Evolutionary conservation across 2,329 filamentous ascomycete genomes (phyloP), one percentile per base, ranked within the genome.

Genomic region (Ilyonectria sp.): DNA sequence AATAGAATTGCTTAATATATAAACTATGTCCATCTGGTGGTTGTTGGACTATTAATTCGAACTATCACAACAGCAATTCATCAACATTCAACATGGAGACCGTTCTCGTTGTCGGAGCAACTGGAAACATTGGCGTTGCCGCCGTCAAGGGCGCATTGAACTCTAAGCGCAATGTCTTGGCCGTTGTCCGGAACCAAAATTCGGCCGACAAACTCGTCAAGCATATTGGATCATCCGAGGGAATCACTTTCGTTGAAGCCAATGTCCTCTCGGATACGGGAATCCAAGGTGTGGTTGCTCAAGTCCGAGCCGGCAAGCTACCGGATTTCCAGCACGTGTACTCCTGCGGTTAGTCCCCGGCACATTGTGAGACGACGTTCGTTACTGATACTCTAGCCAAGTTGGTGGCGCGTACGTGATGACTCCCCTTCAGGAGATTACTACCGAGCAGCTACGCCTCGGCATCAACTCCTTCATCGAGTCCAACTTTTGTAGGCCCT

Each of bases 301-400:
- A 75, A 57, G 79, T 81, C 19, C 64, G 69, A 33, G 69, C 63
- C 3, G 81, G 80, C n/a, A 69, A 78, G 53, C 66, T 82, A 44
- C 80, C 80, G 2, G 64, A 75, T 10, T 82, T 82, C 58, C 80
- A 82, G 64, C 80, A 82, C 67, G 81, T 82, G 6, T 82, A 75
- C 56, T 63, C 76, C 40, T 68, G 71, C 26, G 77, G 79, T 82
- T 26, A 4, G 23, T 26, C 4, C 23, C 23, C 23, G 5, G 23
- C 23, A 26, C 3, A 1, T 26, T 26, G 5, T 1, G 23, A 26
- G 23, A 26, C 4, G 23, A 5, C 23, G 23, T 26, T 26, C 23
- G 5, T 26, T 26, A 26, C 23, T 26, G 23, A 26, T 5, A 26
- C 23, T 26, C 23, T 26, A 4, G 23, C 23, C 23, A 26, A 26